Evolutionary conservation across 2,329 filamentous ascomycete genomes (phyloP).

Genomic region (Colletotrichum trifolii): DNA sequence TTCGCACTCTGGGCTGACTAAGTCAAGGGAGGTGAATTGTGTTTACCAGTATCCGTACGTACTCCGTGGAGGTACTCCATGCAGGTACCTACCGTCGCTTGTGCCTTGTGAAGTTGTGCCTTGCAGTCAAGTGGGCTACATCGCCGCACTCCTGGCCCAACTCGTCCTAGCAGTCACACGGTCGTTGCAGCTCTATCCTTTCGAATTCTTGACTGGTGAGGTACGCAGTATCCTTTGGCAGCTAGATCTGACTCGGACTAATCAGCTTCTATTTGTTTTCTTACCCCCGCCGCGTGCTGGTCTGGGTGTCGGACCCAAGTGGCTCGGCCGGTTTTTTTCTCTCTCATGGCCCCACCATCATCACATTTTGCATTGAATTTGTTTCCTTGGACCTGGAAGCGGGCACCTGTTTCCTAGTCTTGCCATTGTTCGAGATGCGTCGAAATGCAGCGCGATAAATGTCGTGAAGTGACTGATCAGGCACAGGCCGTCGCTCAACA

Average conservation of each 20-base stretch:
- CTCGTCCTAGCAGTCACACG: background rate
- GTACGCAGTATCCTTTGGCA: background rate
- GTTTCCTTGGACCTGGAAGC: background rate
- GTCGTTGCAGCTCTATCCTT: no score
- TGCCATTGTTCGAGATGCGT: background rate
- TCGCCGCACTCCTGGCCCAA: constrained; percentile 12
- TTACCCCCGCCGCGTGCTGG: constrained; percentile 1
- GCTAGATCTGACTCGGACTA: background rate
- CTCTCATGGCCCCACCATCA: background rate
- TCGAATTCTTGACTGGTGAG: no score
- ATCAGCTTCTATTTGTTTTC: background rate
- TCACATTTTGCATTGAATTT: background rate
- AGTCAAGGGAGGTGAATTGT: background rate
- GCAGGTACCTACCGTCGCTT: no score
- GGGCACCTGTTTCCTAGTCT: background rate
- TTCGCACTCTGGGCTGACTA: background rate
- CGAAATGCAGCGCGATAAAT: no score
- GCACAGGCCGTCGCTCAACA: no score
- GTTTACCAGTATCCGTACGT: no score
- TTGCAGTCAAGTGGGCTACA: constrained; percentile 16
- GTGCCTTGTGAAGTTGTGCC: constrained; percentile 2
- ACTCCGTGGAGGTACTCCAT: no score
- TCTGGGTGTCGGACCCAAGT: constrained; percentile 9
- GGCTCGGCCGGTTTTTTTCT: constrained; percentile 11
- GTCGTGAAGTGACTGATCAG: no score